Base-by-base conservation (phyloP, 2,329 filamentous ascomycete species). In the Penicillium freii region DNA sequence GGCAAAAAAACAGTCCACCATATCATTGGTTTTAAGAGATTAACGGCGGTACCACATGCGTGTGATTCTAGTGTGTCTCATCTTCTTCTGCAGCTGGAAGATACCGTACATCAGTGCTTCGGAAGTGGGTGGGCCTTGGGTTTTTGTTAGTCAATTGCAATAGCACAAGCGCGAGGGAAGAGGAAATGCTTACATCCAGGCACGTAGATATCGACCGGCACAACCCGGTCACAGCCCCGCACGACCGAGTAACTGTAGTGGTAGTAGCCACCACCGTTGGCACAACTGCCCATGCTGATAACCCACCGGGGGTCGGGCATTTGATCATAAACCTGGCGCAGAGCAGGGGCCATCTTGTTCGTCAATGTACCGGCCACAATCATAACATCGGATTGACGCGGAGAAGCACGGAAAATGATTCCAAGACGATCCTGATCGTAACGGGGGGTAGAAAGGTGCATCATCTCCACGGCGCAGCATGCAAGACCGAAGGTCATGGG, bases 281-380 rank as follows among this genome's bases (percentile, higher is more conserved):
- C 90, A 75, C 90, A 93, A 71, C 87, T 90, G 23, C 90, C 90
- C 90, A 93, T 93, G 69, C 87, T 90, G 70, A 89, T 84, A 53
- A 93, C 91, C 91, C 91, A 96, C 69, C 90, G 84, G 36, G 91
- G 92, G 47, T 96, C 92, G 45, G 92, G 92, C 91, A 96, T 96
- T 81, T 95, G 91, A 77, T 95, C 91, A 79, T 95, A 95, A 63
- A 93, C 89, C 79, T 93, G 90, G 75, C 91, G 85, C 70, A 95
- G 81, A 43, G 91, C 91, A 17, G 91, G 90, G 1, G 91, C 91
- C 91, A 95, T 95, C 82, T 95, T 95, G 82, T 95, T 95, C 68
- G 91, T 95, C 65, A 95, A 83, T 38, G 91, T 95, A 63, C 91
- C 91, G 51, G 91, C 91, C 42, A 94, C 90, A 71, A 94, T 94